phyloP scores from a whole-genome alignment of 2,329 filamentous ascomycete species.

The Venturiaceae sp. region DNA sequence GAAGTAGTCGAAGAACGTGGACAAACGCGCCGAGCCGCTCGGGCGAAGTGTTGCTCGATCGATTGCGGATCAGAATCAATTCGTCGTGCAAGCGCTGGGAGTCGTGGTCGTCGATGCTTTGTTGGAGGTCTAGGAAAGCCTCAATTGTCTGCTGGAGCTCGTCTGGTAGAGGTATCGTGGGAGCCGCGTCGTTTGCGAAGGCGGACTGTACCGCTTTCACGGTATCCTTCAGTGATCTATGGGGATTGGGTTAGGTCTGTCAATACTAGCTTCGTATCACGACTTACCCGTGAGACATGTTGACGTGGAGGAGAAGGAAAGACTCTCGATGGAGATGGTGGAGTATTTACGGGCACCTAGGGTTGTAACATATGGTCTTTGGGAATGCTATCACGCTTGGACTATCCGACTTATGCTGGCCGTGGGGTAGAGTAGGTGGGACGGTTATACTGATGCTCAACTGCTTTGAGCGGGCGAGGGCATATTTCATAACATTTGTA shows the following conservation, averaged over 20 bases:
- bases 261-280: not conserved
- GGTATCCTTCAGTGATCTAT: slow-evolving; percentile 38
- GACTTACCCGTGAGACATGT: slow-evolving; percentile 6
- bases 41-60: slow-evolving; percentile 47
- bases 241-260: not conserved
- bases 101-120: slow-evolving; percentile 55
- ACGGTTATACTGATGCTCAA: not conserved
- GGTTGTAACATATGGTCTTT: not conserved
- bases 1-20: slow-evolving; percentile 52
- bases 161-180: slow-evolving; percentile 49
- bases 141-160: slow-evolving; percentile 54
- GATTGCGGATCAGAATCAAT: slow-evolving; percentile 56
- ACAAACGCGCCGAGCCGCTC: slow-evolving; percentile 59
- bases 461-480: not conserved
- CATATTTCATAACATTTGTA: not conserved
- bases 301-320: not conserved
- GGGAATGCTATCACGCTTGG: not conserved
- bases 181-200: slow-evolving; percentile 23
- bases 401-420: not conserved
- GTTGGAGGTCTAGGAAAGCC: slow-evolving; percentile 58
- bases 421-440: not conserved
- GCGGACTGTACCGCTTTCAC: slow-evolving; percentile 34
- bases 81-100: slow-evolving; percentile 68
- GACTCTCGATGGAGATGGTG: not conserved
- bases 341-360: not conserved